These are phyloP conservation scores for Hypoxylon sp. DNA, from an alignment of 2,329 filamentous ascomycete genomes.

Conservation along the genomic window DNA sequence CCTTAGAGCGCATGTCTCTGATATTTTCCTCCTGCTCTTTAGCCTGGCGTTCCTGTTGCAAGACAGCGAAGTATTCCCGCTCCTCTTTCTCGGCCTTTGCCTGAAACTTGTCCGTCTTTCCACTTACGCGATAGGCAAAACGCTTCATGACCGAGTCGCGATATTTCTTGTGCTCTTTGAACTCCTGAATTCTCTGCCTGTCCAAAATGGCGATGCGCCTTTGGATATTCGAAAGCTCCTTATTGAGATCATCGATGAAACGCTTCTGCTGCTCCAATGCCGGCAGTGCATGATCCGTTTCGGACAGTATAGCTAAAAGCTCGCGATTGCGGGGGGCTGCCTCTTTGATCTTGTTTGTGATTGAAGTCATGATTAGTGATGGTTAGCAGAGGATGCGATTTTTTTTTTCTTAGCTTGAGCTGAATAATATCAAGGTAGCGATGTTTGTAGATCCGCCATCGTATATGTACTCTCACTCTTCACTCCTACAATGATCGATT, in stretches of 20 bases:
- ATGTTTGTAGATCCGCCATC: neutral
- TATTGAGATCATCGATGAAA: slow-evolving; percentile 63
- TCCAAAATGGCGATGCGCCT: slow-evolving; percentile 59
- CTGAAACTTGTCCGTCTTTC: slow-evolving; percentile 64
- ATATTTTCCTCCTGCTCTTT: slow-evolving; percentile 61
- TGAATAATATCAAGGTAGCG: neutral
- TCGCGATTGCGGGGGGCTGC: slow-evolving; percentile 59
- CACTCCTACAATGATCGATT: neutral
- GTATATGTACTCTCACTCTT: neutral
- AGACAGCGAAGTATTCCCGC: slow-evolving; percentile 67
- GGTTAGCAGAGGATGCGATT: neutral
- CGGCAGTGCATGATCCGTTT: slow-evolving; percentile 65
- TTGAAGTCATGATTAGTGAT: slow-evolving; percentile 42
- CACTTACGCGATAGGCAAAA: slow-evolving; percentile 66
- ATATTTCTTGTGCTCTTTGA: slow-evolving; percentile 67
- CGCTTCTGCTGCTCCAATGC: slow-evolving; percentile 62
- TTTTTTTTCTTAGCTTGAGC: neutral
- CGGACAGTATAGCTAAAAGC: slow-evolving; percentile 62
- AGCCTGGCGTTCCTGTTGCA: slow-evolving; percentile 64
- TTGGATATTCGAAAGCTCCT: slow-evolving; percentile 57
- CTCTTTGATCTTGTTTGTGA: slow-evolving; percentile 57
- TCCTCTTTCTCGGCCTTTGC: slow-evolving; percentile 68
- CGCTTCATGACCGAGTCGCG: slow-evolving; percentile 67
- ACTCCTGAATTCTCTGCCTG: slow-evolving; percentile 61
- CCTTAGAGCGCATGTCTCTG: slow-evolving; percentile 58